These are phyloP conservation scores for Aspergillus aculeatus DNA, from an alignment of 2,329 filamentous ascomycete species.

Conservation along the genomic window DNA sequence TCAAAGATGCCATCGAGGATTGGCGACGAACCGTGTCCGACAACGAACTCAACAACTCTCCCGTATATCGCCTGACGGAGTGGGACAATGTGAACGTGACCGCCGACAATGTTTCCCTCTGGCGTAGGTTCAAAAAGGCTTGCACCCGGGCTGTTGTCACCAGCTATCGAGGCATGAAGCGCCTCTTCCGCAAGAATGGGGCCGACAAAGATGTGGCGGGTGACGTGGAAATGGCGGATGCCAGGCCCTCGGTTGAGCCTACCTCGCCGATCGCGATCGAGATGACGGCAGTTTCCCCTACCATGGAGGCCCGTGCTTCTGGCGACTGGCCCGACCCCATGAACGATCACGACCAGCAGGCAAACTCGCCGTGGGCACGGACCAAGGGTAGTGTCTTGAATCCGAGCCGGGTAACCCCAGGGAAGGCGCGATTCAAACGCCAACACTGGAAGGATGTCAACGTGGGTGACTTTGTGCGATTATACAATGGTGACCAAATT, in stretches of 20 bases:
- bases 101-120: conserved; percentile 3
- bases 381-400: conserved; percentile 2
- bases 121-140: conserved; percentile 6
- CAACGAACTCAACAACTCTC: conserved; percentile 7
- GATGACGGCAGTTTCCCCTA: conserved; percentile 1
- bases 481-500: conserved; percentile 6
- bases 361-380: not conserved
- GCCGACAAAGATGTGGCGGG: conserved; percentile 3
- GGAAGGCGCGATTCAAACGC: conserved; percentile 5
- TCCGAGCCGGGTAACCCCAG: not conserved
- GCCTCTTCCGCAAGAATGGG: not conserved
- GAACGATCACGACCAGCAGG: not conserved
- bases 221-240: conserved; percentile 3
- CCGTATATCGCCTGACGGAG: conserved; percentile 1
- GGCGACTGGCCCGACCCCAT: not conserved
- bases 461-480: conserved; percentile 6
- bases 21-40: conserved; percentile 6
- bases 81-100: conserved; percentile 7
- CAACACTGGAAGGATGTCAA: conserved; percentile 8
- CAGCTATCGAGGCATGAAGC: conserved; percentile 2
- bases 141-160: not conserved
- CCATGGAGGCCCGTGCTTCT: conserved; percentile 5
- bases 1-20: conserved; percentile 6
- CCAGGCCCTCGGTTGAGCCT: conserved; percentile 1
- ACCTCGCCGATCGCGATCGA: conserved; percentile 1